Evolutionary conservation across 352 stramenopile genomes (phyloP), one percentile per base, ranked within the genome.

Genomic region (Phytophthora pluvialis): DNA sequence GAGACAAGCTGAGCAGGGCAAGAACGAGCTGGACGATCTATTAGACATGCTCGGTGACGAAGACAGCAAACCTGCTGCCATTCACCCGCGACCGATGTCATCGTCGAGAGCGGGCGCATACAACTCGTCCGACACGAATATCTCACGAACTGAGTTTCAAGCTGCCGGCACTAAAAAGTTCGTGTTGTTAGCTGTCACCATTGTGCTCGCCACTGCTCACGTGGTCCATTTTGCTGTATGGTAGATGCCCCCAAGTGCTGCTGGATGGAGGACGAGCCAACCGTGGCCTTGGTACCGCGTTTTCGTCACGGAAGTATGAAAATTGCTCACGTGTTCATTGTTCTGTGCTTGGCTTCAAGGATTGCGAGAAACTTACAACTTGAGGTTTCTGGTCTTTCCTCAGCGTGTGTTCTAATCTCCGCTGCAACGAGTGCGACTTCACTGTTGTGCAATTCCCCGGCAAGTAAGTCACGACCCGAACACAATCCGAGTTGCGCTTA

Each of bases 361-460:
- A 7, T 4, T 3, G 25, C 16, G 35, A 5, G 3, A 15, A 39
- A 7, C 13, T 58, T 28, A 50, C 21, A 36, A 46, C 11, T 52
- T 32, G 8, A 38, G 45, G 18, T 38, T 55, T 40, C 13, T 33
- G 54, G 32, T 40, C 62, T 26, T 33, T 8, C 25, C 9, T 28
- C 54, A 92, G 75, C 9, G 67, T 81, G 26, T 94, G 86, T 48
- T 77, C 71, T 26, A 92, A 91, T 55, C 64, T 94, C 40, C 78
- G 83, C 58, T 93, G 86, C 77, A 93, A 92, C 58, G 81, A 93
- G 4, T 93, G 84, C 47, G 84, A 93, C 69, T 94, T 94, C 52
- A 86, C 72, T 1, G 82, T 92, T 32, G 81, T 93, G 29, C 84
- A 92, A 55, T 92, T 94, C 40, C 54, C 75, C 7, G 77, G 81